Base-by-base conservation (phyloP, 2,329 filamentous ascomycete species). In the Podosphaera aphanis region DNA sequence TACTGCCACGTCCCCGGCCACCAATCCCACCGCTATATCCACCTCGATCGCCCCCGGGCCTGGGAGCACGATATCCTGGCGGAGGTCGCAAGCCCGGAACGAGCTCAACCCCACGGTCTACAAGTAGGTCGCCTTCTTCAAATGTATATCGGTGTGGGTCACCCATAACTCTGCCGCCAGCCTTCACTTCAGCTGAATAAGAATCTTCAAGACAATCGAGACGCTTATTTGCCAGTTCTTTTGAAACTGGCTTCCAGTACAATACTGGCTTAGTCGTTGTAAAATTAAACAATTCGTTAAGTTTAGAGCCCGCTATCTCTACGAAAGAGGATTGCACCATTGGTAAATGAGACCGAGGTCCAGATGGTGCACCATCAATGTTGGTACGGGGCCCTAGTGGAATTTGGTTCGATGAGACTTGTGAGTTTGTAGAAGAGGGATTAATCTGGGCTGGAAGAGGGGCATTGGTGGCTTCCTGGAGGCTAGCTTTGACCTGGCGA, bases 21-120 rank as follows among this genome's bases (percentile, higher is more conserved):
- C 49, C 43, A 41, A 40, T 45, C 2, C 49, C 47, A 37, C 46
- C 41, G 15, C n/a, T 19, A 33, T 31, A 41, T 10, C 44, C 38
- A 23, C 35, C 21, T 18, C 44, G 38, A 52, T 55, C 53, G 23
- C 57, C 55, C 7, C 59, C 54, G 46, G 43, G 43, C 13, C 43
- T 38, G 6, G 43, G 43, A 38, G 43, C 60, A 47, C 55, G 57
- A 29, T 63, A 62, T 8, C 64, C 60, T 18, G 61, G 61, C 18
- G 74, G 73, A 20, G 72, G 73, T 20, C 74, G 64, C 49, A 79
- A 75, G 15, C 73, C 74, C 42, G 73, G 63, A 55, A 78, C 78
- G 33, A 77, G 74, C 58, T 85, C 81, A 15, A 73, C 73, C 13
- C 80, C 81, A 46, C 77, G 69, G 58, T 85, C 79, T 39, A 85